Conservation (phyloP, 768 basidiomycete genomes). For the Harrya chromipes region DNA sequence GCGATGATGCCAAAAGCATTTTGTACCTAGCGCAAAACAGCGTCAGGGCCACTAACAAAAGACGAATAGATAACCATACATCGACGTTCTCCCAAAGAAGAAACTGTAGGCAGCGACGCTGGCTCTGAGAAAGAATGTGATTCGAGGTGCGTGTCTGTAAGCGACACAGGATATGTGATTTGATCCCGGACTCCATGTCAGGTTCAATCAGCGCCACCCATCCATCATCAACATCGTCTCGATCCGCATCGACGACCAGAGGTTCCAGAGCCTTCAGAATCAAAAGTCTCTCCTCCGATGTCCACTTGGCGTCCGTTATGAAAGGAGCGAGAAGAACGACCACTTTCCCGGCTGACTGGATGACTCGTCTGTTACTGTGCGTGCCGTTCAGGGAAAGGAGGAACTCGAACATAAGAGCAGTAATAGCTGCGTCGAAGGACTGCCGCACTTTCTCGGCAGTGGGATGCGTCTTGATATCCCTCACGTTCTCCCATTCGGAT, state of each 20-base stretch:
- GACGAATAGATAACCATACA: conserved; percentile 41
- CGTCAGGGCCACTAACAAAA: neutral
- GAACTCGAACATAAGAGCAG: conserved; percentile 67
- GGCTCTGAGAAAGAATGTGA: conserved; percentile 8
- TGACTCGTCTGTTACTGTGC: conserved; percentile 53
- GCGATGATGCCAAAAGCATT: conserved; percentile 37
- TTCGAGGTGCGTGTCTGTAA: conserved; percentile 23
- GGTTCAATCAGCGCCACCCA: conserved; percentile 52
- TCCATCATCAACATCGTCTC: conserved; percentile 18
- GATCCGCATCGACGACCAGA: conserved; percentile 45
- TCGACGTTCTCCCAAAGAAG: conserved; percentile 67
- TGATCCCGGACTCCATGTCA: conserved; percentile 56
- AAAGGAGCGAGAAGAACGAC: conserved; percentile 43
- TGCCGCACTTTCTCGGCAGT: conserved; percentile 64
- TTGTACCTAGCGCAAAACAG: conserved; percentile 45
- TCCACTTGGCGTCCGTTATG: conserved; percentile 46
- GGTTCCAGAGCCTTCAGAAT: conserved; percentile 68
- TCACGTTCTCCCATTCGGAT: conserved; percentile 46
- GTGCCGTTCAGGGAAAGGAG: conserved; percentile 63
- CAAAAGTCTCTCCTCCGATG: conserved; percentile 55
- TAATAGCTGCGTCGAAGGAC: conserved; percentile 65
- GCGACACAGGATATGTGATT: conserved; percentile 45
- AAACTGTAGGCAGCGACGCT: conserved; percentile 46
- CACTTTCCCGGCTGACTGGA: conserved; percentile 61
- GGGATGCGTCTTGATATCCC: conserved; percentile 34